Conservation (phyloP, 306 rosid species). For the Acacia melanoxylon region DNA sequence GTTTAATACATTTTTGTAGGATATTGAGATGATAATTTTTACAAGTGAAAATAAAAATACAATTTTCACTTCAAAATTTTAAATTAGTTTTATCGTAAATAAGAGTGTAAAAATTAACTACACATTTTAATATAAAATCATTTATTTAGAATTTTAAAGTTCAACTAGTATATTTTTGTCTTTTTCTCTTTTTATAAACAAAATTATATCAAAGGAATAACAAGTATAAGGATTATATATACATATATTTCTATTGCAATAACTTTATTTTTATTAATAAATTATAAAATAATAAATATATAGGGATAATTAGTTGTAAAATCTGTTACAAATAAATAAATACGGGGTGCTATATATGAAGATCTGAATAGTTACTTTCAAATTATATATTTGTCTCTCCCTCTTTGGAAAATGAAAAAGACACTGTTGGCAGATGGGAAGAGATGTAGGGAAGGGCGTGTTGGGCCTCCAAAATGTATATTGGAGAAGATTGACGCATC, state of each 20-base stretch:
- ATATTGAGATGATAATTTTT: neutral
- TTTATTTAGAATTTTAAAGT: no score
- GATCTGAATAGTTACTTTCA: neutral
- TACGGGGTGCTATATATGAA: neutral
- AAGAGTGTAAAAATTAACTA: no score
- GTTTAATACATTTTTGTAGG: neutral
- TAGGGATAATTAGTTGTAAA: neutral
- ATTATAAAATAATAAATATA: neutral
- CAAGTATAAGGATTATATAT: neutral
- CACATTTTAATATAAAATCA: no score
- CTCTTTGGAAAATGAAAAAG: neutral
- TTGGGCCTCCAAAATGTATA: no score
- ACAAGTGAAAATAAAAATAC: no score
- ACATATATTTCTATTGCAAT: neutral
- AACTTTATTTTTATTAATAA: neutral
- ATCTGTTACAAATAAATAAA: neutral
- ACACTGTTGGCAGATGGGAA: neutral
- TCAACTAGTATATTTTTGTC: no score
- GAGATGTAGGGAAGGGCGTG: neutral
- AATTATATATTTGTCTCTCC: constrained; percentile 17
- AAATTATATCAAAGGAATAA: neutral
- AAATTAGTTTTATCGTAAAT: no score
- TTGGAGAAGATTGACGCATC: no score
- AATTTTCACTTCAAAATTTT: no score
- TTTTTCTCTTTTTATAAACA: no score